Evolutionary conservation across 768 basidiomycete genomes (phyloP), one percentile per base, ranked within the genome.

Genomic region (Wakefieldia striispora): DNA sequence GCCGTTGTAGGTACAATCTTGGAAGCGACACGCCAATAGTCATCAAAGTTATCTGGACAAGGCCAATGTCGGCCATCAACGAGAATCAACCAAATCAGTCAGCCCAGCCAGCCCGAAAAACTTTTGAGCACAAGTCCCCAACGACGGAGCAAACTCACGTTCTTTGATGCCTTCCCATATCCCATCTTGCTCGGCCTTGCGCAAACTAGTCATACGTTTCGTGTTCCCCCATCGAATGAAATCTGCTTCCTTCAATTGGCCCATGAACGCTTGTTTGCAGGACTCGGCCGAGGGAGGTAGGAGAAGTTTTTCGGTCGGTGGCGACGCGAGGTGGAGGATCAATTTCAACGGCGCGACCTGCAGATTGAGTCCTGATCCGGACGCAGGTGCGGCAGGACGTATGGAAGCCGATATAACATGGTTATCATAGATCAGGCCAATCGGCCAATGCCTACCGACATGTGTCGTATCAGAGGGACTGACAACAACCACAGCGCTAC

Each of bases 211-310:
- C 74, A 97, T 91, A 31, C 93, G 81, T 63, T 92, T 91, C 17
- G 92, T 95, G 70, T 88, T 97, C 1, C 97, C 91, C 93, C 94
- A 98, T 40, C 95, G 79, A 40, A 97, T 84, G 63, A 97, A 97
- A 66, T 99, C 97, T 1, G 92, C 95, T 67, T 99, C 95, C 63
- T 98, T 97, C 38, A 95, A 69, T 64, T 95, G 90, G 8, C 91
- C 91, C 88, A 98, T 94, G 66, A 92, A 99, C 3, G 89, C 84
- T 56, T 90, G 87, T 64, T 95, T 94, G 74, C 92, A 94, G 6
- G 89, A 77, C 43, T 99, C 95, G 19, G 86, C 72, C 48, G 81
- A 82, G 4, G 92, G 86, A 0, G 88, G 78, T 16, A 94, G 72
- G 16, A 95, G 78, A 14, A 97, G 79, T 64, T 88, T 94, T 52